phyloP scores from a whole-genome alignment of 495 filamentous ascomycete species.

The Daldinia loculata region DNA sequence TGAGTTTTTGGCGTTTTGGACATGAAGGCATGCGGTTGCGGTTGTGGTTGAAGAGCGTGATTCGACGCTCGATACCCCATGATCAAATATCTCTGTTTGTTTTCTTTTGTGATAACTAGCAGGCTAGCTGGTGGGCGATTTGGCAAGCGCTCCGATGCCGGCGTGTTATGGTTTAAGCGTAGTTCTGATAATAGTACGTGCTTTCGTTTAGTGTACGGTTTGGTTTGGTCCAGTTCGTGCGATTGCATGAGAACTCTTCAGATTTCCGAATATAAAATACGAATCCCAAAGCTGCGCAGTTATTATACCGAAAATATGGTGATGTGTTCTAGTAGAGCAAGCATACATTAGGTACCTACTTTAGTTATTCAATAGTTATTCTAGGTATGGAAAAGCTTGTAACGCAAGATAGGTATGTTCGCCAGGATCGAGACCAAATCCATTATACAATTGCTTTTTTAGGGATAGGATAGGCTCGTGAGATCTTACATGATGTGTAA shows the following conservation, averaged over 20 bases:
- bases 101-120: neutral
- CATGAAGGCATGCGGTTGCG: neutral
- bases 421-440: too few relatives aligned
- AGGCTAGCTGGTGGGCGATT: neutral
- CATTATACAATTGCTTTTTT: too few relatives aligned
- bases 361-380: too few relatives aligned
- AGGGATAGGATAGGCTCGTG: too few relatives aligned
- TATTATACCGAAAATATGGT: neutral
- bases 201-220: neutral
- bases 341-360: neutral
- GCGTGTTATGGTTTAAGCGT: neutral
- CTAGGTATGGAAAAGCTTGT: too few relatives aligned
- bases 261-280: neutral
- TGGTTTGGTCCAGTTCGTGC: neutral
- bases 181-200: neutral
- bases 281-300: neutral
- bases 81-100: neutral
- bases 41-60: constrained; percentile 17
- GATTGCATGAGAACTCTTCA: neutral
- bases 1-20: constrained; percentile 30
- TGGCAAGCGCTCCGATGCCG: neutral
- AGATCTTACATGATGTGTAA: too few relatives aligned
- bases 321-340: neutral
- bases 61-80: constrained; percentile 31
- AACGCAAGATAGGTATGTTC: too few relatives aligned